Conservation (phyloP, 1,284 basidiomycete genomes). For the Inonotus obliquus region DNA sequence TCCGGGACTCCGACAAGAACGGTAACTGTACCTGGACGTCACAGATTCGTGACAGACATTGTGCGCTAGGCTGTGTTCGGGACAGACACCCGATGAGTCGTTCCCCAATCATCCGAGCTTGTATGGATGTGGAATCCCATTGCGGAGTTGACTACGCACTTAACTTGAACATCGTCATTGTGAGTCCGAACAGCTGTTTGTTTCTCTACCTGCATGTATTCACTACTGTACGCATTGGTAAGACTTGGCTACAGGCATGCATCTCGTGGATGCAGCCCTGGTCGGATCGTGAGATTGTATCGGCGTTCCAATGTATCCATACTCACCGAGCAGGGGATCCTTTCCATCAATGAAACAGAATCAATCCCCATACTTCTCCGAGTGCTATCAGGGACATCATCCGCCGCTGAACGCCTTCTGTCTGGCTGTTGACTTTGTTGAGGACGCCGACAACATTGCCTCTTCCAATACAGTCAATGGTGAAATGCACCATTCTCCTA, state of each 20-base stretch:
- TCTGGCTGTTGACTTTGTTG: slow-evolving; percentile 38
- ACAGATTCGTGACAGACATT: too few species aligned
- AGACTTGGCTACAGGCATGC: background rate
- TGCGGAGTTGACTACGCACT: slow-evolving; percentile 30
- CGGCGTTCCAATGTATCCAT: background rate
- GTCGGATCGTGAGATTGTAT: background rate
- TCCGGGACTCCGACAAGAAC: too few species aligned
- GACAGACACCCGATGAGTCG: too few species aligned
- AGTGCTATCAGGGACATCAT: slow-evolving; percentile 42
- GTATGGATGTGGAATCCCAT: too few species aligned
- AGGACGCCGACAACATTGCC: slow-evolving; percentile 28
- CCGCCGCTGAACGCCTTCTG: slow-evolving; percentile 43
- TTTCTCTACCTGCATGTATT: slow-evolving; percentile 19
- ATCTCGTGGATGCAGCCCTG: background rate
- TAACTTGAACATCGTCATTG: slow-evolving; percentile 19
- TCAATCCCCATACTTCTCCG: slow-evolving; percentile 47
- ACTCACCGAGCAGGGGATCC: slow-evolving; percentile 18
- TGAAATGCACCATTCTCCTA: background rate
- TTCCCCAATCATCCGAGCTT: too few species aligned
- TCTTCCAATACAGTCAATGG: slow-evolving; percentile 24
- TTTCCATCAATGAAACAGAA: slow-evolving; percentile 17
- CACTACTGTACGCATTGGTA: background rate
- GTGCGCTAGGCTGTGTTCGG: too few species aligned
- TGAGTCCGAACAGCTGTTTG: slow-evolving; percentile 22
- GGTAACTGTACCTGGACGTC: too few species aligned